Evolutionary conservation across 2,329 filamentous ascomycete genomes (phyloP).

Genomic region (Cryphonectria parasitica): DNA sequence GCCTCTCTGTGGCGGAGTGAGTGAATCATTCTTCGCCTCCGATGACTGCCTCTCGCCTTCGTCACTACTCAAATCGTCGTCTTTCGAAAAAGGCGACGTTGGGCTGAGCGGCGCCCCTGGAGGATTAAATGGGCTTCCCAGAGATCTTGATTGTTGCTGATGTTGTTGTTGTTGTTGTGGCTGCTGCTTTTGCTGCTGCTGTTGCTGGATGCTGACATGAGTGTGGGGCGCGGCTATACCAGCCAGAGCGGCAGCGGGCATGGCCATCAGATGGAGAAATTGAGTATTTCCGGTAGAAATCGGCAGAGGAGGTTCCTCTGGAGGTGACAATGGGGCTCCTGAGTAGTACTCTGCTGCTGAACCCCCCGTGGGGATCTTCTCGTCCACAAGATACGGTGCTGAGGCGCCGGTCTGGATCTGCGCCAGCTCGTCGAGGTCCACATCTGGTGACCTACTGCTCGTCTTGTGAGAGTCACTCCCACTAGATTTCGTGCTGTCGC

Average conservation of each 20-base stretch:
- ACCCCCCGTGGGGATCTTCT: slow-evolving; percentile 31
- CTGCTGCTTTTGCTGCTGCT: neutral
- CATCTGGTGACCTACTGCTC: slow-evolving; percentile 16
- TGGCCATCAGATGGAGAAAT: slow-evolving; percentile 25
- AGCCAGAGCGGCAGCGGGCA: slow-evolving; percentile 22
- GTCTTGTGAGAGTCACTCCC: slow-evolving; percentile 24
- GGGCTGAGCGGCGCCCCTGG: slow-evolving; percentile 26
- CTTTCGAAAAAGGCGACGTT: slow-evolving; percentile 19
- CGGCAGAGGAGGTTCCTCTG: slow-evolving; percentile 23
- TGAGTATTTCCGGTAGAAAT: slow-evolving; percentile 11
- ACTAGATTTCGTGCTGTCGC: slow-evolving; percentile 30
- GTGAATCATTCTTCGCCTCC: slow-evolving; percentile 13
- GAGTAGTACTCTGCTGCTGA: slow-evolving; percentile 36
- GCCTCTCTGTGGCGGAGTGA: slow-evolving; percentile 28
- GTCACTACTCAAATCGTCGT: slow-evolving; percentile 26
- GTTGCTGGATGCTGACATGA: slow-evolving; percentile 13
- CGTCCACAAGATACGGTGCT: slow-evolving; percentile 29
- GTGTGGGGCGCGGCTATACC: slow-evolving; percentile 20
- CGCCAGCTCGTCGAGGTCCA: slow-evolving; percentile 27
- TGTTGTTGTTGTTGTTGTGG: neutral
- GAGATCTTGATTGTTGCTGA: slow-evolving; percentile 3
- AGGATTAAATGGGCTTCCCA: slow-evolving; percentile 18
- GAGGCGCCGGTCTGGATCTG: slow-evolving; percentile 22
- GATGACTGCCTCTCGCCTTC: slow-evolving; percentile 18
- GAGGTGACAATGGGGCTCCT: slow-evolving; percentile 34